Conservation (phyloP, 2,329 filamentous ascomycete genomes). For the Fusarium continuum region DNA sequence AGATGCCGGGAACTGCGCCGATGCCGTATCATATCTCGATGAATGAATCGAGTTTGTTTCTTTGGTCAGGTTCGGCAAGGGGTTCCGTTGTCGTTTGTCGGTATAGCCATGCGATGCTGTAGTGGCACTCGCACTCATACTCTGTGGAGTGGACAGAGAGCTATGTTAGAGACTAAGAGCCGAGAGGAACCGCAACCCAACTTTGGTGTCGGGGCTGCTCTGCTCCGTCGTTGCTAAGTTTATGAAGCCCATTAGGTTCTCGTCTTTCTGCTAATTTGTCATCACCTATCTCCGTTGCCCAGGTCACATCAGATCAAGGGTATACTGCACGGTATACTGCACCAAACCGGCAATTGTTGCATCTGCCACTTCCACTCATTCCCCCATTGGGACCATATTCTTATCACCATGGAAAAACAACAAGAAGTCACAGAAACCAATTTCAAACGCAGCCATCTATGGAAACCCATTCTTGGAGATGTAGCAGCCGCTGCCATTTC, state of each 20-base stretch:
- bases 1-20: constrained; percentile 27
- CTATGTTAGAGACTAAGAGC: background rate
- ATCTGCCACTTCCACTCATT: background rate
- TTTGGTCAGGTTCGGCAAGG: constrained; percentile 1
- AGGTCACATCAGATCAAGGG: background rate
- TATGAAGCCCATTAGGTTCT: background rate
- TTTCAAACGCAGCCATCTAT: constrained; percentile 11
- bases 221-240: background rate
- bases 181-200: background rate
- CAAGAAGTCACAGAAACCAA: constrained; percentile 9
- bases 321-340: background rate
- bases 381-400: rapidly evolving
- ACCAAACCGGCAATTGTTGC: background rate
- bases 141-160: background rate
- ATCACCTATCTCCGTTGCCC: background rate
- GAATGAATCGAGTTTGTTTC: background rate
- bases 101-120: background rate
- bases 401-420: constrained; percentile 25
- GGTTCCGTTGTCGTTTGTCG: constrained; percentile 6
- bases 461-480: constrained; percentile 37
- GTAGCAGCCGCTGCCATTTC: constrained; percentile 41
- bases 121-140: background rate
- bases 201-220: background rate
- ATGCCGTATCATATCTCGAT: too few species aligned
- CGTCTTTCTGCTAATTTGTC: background rate